Evolutionary conservation across 75 land plant species (phyloP).

Genomic region (Pinus tabuliformis): DNA sequence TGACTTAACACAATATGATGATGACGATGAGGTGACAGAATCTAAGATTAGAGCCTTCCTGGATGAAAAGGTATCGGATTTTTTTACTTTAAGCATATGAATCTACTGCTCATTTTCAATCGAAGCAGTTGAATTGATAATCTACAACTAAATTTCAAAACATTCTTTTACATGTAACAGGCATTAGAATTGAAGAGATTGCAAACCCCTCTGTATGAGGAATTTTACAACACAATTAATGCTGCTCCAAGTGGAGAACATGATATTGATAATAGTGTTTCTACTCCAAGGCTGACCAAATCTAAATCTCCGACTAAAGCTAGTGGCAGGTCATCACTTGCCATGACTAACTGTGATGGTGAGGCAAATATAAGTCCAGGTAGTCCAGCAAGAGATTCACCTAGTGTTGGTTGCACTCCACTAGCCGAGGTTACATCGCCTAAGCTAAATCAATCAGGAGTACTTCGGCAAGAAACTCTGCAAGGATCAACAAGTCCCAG

Average conservation of each 20-base stretch:
- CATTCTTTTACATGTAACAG: slow-evolving; percentile 20
- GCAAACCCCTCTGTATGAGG: slow-evolving; percentile 85
- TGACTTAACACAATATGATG: slow-evolving; percentile 38
- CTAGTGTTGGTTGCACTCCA: slow-evolving; percentile 9
- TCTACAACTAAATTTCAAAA: too few species aligned
- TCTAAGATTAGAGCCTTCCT: slow-evolving; percentile 79
- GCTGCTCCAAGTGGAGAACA: slow-evolving; percentile 1
- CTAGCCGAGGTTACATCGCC: slow-evolving; percentile 49
- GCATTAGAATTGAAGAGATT: slow-evolving; percentile 80
- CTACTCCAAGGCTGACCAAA: slow-evolving; percentile 5
- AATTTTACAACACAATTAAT: slow-evolving; percentile 56
- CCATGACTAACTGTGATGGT: slow-evolving; percentile 28
- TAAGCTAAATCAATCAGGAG: slow-evolving; percentile 45
- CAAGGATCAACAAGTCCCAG: slow-evolving; percentile 40
- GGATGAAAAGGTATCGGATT: slow-evolving; percentile 72
- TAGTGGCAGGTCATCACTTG: slow-evolving; percentile 28
- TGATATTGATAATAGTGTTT: slow-evolving; percentile 14
- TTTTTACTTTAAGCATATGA: background rate
- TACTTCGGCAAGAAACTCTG: slow-evolving; percentile 30
- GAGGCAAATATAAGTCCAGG: slow-evolving; percentile 40
- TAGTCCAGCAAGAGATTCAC: slow-evolving; percentile 32
- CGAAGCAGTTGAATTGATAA: too few species aligned
- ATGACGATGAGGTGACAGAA: slow-evolving; percentile 94
- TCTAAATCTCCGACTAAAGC: slow-evolving; percentile 44
- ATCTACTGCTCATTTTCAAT: background rate